Conservation (phyloP, 352 stramenopile species). For the Phytophthora pistaciae region DNA sequence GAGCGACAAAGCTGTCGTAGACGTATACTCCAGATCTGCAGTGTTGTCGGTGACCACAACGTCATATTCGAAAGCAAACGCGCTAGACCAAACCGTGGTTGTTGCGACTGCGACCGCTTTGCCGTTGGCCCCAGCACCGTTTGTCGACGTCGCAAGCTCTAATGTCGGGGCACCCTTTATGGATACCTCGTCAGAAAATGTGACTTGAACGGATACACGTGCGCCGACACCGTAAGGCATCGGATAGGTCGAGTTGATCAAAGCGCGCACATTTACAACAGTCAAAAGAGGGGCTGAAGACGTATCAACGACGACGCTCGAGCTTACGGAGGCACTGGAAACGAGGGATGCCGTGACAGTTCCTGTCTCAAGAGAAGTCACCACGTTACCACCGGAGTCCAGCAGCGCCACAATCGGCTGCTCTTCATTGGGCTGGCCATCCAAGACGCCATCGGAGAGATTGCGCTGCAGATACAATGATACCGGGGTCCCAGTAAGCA, state of each 20-base stretch:
- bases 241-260: slow-evolving; percentile 49
- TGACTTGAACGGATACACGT: slow-evolving; percentile 66
- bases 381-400: slow-evolving; percentile 77
- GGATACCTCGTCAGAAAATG: slow-evolving; percentile 84
- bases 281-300: slow-evolving; percentile 51
- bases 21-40: slow-evolving; percentile 71
- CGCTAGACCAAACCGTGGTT: slow-evolving; percentile 62
- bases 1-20: slow-evolving; percentile 56
- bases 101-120: slow-evolving; percentile 61
- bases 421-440: slow-evolving; percentile 78
- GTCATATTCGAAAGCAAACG: slow-evolving; percentile 76
- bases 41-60: slow-evolving; percentile 62
- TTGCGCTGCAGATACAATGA: slow-evolving; percentile 57
- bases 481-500: slow-evolving; percentile 59
- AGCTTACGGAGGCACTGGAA: slow-evolving; percentile 66
- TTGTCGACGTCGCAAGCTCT: slow-evolving; percentile 52
- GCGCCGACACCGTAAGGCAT: slow-evolving; percentile 77
- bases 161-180: slow-evolving; percentile 65
- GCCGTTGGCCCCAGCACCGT: slow-evolving; percentile 42
- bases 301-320: slow-evolving; percentile 75
- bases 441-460: slow-evolving; percentile 72
- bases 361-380: slow-evolving; percentile 54
- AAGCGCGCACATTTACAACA: slow-evolving; percentile 50
- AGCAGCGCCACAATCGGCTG: slow-evolving; percentile 73
- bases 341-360: slow-evolving; percentile 64